Conservation (phyloP, 148 eudicot genomes). For the Fallopia convolvulus region DNA sequence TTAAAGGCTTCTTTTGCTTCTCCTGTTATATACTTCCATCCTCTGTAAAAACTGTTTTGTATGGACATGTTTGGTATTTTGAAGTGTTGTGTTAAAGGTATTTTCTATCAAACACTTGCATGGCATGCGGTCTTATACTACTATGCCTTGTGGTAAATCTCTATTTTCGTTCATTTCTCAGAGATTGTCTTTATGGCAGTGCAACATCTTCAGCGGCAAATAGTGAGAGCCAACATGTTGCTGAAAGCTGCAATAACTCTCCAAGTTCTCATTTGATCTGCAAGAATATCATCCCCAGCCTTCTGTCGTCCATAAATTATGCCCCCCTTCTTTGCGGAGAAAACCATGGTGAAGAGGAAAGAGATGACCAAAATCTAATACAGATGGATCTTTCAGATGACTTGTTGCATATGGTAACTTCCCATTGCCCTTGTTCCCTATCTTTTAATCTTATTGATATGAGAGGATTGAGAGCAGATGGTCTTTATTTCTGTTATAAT, state of each 20-base stretch:
- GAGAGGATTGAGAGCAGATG: not conserved
- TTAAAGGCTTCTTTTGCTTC: not conserved
- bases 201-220: conserved; percentile 25
- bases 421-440: not conserved
- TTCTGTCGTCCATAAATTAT: conserved; percentile 21
- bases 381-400: conserved; percentile 72
- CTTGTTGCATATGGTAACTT: conserved; percentile 49
- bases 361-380: conserved; percentile 33
- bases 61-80: not conserved
- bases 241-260: conserved; percentile 16
- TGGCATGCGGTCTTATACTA: not conserved
- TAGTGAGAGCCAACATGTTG: conserved; percentile 11
- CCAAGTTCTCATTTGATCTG: conserved; percentile 17
- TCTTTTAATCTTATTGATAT: not conserved
- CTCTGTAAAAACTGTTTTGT: not conserved
- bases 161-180: conserved; percentile 30
- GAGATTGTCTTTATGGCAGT: conserved; percentile 28
- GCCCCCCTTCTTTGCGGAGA: conserved; percentile 17
- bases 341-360: conserved; percentile 18
- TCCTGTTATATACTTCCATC: not conserved
- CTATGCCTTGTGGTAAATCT: not conserved
- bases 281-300: conserved; percentile 23
- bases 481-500: not conserved
- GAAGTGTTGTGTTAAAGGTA: not conserved
- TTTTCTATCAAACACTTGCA: not conserved